These are phyloP conservation scores for Gamarada debralockiae DNA, from an alignment of 495 filamentous ascomycete species.

Conservation along the genomic window DNA sequence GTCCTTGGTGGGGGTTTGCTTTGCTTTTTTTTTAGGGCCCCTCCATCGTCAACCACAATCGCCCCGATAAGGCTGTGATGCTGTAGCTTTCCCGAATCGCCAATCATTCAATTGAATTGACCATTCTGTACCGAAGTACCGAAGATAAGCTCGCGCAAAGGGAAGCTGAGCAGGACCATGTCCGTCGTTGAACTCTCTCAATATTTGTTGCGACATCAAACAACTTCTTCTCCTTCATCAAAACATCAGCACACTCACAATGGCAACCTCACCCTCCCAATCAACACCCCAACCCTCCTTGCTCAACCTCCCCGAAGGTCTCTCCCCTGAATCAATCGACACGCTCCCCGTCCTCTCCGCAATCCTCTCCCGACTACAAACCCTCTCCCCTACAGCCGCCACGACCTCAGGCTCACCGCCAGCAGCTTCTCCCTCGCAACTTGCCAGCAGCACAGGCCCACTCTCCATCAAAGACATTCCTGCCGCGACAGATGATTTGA, in stretches of 20 bases:
- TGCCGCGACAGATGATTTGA: constrained; percentile 67
- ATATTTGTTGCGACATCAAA: no score
- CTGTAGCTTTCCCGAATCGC: constrained; percentile 18
- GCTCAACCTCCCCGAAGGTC: constrained; percentile 37
- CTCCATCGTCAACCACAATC: constrained; percentile 15
- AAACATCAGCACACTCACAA: background rate
- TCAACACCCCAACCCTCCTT: constrained; percentile 28
- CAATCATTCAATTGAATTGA: no score
- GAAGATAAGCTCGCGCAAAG: no score
- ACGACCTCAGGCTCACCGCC: constrained; percentile 28
- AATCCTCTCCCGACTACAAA: constrained; percentile 66
- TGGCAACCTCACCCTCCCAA: constrained; percentile 31
- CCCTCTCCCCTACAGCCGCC: constrained; percentile 14
- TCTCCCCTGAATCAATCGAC: constrained; percentile 69
- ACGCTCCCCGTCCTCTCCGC: constrained; percentile 76
- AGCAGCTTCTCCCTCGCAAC: constrained; percentile 27
- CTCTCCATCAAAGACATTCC: constrained; percentile 63
- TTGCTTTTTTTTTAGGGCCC: constrained; percentile 20
- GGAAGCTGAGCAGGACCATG: no score
- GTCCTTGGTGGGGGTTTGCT: constrained; percentile 14
- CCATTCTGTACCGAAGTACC: no score
- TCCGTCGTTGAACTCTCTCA: no score
- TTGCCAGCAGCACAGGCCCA: constrained; percentile 22
- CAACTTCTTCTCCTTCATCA: background rate
- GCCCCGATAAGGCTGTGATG: background rate